These are phyloP conservation scores for Ophiocordyceps camponoti-rufipedis DNA, from an alignment of 2,329 filamentous ascomycete species.

Conservation along the genomic window DNA sequence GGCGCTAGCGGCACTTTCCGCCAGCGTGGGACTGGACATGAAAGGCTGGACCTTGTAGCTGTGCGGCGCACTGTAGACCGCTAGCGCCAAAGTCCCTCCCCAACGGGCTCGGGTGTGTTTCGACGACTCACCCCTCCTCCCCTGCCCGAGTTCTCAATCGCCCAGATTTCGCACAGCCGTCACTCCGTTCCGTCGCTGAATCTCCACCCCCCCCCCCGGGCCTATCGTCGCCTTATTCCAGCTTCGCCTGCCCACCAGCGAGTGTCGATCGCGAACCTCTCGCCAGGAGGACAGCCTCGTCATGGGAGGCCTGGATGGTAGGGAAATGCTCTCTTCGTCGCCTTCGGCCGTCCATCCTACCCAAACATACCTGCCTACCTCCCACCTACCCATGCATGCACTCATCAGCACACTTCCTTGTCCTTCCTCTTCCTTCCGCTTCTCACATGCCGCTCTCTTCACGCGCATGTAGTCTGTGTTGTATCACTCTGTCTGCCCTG, in stretches of 20 bases:
- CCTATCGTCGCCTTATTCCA: not conserved
- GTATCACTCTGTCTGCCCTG: not conserved
- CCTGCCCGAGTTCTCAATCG: not conserved
- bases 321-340: not conserved
- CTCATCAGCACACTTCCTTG: not conserved
- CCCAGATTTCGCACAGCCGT: not conserved
- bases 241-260: not conserved
- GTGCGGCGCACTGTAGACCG: not conserved
- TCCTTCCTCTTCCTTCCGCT: not conserved
- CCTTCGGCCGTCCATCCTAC: not conserved
- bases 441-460: not conserved
- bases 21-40: too few species aligned
- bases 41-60: too few species aligned
- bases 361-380: too few species aligned
- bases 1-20: too few species aligned
- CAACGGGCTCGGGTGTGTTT: not conserved
- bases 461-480: not conserved
- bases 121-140: not conserved
- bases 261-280: not conserved
- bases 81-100: not conserved
- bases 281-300: not conserved
- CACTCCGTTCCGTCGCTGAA: not conserved
- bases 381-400: not conserved
- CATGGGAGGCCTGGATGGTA: not conserved
- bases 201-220: not conserved